Conservation (phyloP, 176 grass and related monocot genomes). For the Zea luxurians region DNA sequence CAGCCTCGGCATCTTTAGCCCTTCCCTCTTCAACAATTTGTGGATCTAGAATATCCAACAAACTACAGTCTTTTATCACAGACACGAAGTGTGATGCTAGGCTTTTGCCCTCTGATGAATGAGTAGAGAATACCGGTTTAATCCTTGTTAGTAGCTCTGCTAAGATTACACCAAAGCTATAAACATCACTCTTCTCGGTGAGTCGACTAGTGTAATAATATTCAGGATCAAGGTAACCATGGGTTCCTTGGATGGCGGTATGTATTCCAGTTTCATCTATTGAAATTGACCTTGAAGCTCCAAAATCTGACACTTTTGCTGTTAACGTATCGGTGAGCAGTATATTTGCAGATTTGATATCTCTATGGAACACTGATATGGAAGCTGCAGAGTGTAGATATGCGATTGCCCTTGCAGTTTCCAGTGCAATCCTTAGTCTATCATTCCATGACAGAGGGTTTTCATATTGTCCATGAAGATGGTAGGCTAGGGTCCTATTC, state of each 20-base stretch:
- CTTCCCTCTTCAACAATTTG: constrained; percentile 41
- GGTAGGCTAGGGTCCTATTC: constrained; percentile 37
- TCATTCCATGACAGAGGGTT: constrained; percentile 38
- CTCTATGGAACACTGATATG: constrained; percentile 55
- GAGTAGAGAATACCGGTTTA: constrained; percentile 26
- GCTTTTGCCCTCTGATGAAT: neutral
- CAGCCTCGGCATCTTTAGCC: neutral
- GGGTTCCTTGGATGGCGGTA: constrained; percentile 39
- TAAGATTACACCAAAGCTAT: constrained; percentile 39
- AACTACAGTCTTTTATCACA: neutral
- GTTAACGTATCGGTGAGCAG: constrained; percentile 38
- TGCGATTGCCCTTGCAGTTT: constrained; percentile 46
- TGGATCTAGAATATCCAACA: constrained; percentile 33
- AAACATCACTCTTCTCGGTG: constrained; percentile 44
- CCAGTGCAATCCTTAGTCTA: constrained; percentile 45
- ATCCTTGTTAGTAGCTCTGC: constrained; percentile 36
- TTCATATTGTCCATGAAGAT: constrained; percentile 33
- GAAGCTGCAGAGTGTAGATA: constrained; percentile 43
- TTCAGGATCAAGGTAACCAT: constrained; percentile 46
- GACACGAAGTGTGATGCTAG: constrained; percentile 36
- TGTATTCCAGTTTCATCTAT: constrained; percentile 27
- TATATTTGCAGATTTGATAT: constrained; percentile 53
- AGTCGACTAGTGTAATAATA: constrained; percentile 46
- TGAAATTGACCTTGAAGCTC: constrained; percentile 46
- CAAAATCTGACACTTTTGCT: constrained; percentile 47